phyloP scores from a whole-genome alignment of 257 asterid species.

The Solanum pimpinellifolium region DNA sequence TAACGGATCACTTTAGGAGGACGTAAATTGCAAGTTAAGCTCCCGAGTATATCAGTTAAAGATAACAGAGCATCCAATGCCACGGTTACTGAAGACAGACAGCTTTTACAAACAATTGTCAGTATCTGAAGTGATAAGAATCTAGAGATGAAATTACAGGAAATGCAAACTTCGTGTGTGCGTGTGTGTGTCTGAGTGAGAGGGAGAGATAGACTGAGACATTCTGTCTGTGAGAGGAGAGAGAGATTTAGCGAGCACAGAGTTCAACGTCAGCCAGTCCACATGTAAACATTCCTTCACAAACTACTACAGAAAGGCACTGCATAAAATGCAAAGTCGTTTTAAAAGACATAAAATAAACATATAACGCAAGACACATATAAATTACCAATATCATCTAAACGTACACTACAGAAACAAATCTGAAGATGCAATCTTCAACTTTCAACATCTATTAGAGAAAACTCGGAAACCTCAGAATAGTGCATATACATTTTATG shows the following conservation, averaged over 20 bases:
- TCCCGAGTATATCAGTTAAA: background rate
- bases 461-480: background rate
- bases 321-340: background rate
- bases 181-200: no score
- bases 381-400: background rate
- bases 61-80: background rate
- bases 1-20: background rate
- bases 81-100: background rate
- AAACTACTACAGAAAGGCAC: background rate
- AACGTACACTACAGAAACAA: background rate
- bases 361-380: background rate
- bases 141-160: background rate
- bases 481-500: background rate
- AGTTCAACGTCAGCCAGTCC: background rate
- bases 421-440: background rate
- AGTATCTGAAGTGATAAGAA: background rate
- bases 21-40: background rate
- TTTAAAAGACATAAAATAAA: background rate
- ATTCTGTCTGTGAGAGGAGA: background rate
- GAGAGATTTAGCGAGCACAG: background rate
- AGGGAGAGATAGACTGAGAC: background rate
- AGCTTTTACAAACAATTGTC: background rate
- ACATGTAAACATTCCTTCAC: background rate
- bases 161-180: background rate
- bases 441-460: background rate